Conservation (phyloP, 805 yeast genomes). For the Priceomyces fermenticarens region DNA sequence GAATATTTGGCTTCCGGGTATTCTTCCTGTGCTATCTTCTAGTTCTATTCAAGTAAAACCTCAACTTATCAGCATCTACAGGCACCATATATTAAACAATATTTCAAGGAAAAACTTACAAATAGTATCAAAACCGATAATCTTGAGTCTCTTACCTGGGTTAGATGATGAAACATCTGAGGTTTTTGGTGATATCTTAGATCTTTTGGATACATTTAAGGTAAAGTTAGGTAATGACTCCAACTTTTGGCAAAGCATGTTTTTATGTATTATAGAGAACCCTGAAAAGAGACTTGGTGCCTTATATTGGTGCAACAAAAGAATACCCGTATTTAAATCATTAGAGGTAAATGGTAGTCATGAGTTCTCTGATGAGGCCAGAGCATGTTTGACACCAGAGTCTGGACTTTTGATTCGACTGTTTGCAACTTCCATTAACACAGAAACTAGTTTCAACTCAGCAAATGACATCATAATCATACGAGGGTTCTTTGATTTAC, state of each 20-base stretch:
- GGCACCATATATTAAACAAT: constrained; percentile 46
- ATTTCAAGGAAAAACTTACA: constrained; percentile 44
- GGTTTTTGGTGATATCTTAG: constrained; percentile 59
- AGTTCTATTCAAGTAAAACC: constrained; percentile 90
- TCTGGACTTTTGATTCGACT: constrained; percentile 78
- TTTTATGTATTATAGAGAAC: constrained; percentile 69
- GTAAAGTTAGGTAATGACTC: constrained; percentile 57
- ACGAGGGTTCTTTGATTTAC: constrained; percentile 82
- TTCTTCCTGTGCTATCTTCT: constrained; percentile 83
- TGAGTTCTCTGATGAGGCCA: constrained; percentile 47
- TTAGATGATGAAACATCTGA: constrained; percentile 92
- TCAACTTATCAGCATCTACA: constrained; percentile 61
- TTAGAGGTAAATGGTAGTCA: constrained; percentile 18
- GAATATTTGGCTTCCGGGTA: constrained; percentile 86
- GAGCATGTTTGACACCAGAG: constrained; percentile 66
- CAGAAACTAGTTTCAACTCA: constrained; percentile 24
- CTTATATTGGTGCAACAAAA: constrained; percentile 64
- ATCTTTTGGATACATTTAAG: constrained; percentile 59
- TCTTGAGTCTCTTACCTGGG: constrained; percentile 78
- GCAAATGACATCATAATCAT: constrained; percentile 64
- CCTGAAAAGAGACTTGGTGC: constrained; percentile 84
- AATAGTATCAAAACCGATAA: constrained; percentile 61
- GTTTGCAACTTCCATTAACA: constrained; percentile 62
- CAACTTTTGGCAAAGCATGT: constrained; percentile 84
- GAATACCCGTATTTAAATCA: constrained; percentile 59